These are phyloP conservation scores for Astragalus glycyphyllos DNA, from an alignment of 306 rosid species.

Conservation along the genomic window DNA sequence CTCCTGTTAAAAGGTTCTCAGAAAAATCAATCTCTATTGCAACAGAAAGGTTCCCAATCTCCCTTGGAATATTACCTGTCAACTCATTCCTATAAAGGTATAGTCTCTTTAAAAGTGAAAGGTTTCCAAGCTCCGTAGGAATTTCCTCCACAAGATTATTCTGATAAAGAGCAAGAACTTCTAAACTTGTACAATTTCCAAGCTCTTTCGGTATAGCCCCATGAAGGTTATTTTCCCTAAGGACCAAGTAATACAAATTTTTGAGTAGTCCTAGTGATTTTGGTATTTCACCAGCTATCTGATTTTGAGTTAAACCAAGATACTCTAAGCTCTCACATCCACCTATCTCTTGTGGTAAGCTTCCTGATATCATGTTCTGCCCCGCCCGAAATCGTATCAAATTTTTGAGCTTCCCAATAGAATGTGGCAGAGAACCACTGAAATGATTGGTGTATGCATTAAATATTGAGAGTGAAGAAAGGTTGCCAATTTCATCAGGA, in stretches of 20 bases:
- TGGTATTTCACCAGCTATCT: conserved; percentile 68
- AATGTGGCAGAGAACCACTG: conserved; percentile 64
- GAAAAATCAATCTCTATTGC: conserved; percentile 78
- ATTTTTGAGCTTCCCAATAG: conserved; percentile 64
- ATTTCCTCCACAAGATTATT: conserved; percentile 63
- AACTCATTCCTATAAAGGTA: conserved; percentile 70
- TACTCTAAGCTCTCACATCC: conserved; percentile 64
- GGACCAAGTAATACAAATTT: conserved; percentile 46
- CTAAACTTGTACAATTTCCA: conserved; percentile 67
- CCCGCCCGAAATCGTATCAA: conserved; percentile 64
- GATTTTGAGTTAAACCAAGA: conserved; percentile 74
- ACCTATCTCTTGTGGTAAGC: conserved; percentile 64
- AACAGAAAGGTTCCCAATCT: conserved; percentile 72
- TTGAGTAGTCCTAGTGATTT: conserved; percentile 65
- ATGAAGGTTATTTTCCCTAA: conserved; percentile 59
- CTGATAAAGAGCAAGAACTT: conserved; percentile 65
- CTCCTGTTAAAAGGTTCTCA: conserved; percentile 68
- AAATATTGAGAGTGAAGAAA: conserved; percentile 54
- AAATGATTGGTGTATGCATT: conserved; percentile 64
- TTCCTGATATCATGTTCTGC: conserved; percentile 72
- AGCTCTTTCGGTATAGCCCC: conserved; percentile 72
- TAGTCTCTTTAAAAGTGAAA: conserved; percentile 52
- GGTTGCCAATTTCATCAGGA: conserved; percentile 67
- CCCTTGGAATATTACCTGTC: conserved; percentile 80
- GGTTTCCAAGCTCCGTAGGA: conserved; percentile 71